These are phyloP conservation scores for Syzygium grande DNA, from an alignment of 345 rosid genomes.

Conservation along the genomic window DNA sequence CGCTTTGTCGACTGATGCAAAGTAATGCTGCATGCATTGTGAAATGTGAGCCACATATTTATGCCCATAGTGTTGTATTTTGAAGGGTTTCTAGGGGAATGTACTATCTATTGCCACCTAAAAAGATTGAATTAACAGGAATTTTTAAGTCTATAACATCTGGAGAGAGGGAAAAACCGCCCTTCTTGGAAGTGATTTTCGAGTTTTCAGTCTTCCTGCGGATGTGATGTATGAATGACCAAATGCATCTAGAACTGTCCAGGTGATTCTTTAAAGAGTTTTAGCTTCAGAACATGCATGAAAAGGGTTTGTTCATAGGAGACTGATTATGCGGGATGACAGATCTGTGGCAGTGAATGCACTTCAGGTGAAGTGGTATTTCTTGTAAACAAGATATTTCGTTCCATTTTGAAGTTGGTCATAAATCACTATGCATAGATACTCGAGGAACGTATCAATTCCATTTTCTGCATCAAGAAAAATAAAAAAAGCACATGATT, in stretches of 20 bases:
- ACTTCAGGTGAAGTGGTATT: not conserved
- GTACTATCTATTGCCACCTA: not conserved
- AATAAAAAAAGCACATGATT: not conserved
- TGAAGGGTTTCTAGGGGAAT: not conserved
- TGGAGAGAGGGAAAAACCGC: not conserved
- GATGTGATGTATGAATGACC: not conserved
- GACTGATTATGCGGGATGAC: not conserved
- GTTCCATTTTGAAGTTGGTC: not conserved
- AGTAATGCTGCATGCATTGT: conserved; percentile 68
- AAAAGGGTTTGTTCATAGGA: not conserved
- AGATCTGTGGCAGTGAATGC: not conserved
- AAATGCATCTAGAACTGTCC: not conserved
- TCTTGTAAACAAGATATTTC: not conserved
- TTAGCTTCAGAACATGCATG: not conserved
- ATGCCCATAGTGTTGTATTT: not conserved
- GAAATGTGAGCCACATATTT: not conserved
- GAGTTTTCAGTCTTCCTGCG: not conserved
- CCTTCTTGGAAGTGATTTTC: not conserved
- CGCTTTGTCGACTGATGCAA: conserved; percentile 87
- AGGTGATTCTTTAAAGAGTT: not conserved
- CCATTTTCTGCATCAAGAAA: not conserved
- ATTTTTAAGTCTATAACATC: not conserved
- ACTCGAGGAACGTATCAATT: not conserved
- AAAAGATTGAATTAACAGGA: not conserved
- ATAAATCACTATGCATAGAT: not conserved